Percentiles rank a stretch among this genome's conserved stretches.
Conservation (phyloP, 768 basidiomycete species). For the Pilatotrama ljubarskyi region DNA sequence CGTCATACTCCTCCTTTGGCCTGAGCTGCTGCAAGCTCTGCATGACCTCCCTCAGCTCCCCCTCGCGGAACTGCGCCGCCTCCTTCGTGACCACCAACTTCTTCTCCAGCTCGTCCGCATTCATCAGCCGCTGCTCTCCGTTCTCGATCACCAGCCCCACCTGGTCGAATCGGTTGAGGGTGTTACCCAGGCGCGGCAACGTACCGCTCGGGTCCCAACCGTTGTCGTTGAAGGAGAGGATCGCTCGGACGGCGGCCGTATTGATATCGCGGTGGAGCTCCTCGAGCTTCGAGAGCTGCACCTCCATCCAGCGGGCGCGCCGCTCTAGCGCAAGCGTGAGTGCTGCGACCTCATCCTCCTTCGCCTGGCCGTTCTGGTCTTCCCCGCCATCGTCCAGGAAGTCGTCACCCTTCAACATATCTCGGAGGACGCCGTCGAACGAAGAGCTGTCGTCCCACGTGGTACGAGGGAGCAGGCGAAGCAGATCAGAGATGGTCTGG, state of each 20-base stretch:
- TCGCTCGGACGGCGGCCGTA: conserved; percentile 79
- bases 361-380: conserved; percentile 60
- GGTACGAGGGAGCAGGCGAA: conserved; percentile 82
- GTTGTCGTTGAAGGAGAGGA: conserved; percentile 80
- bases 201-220: conserved; percentile 77
- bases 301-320: conserved; percentile 93
- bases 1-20: conserved; percentile 44
- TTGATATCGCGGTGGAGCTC: conserved; percentile 90
- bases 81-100: conserved; percentile 70
- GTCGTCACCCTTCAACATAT: conserved; percentile 89
- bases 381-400: conserved; percentile 76
- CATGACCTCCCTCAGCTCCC: conserved; percentile 76
- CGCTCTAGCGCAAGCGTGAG: conserved; percentile 82
- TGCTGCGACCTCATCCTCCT: conserved; percentile 84
- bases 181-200: conserved; percentile 69
- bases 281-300: conserved; percentile 84
- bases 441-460: conserved; percentile 92
- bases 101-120: conserved; percentile 71
- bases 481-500: conserved; percentile 84
- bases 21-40: conserved; percentile 58
- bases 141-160: conserved; percentile 57
- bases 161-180: conserved; percentile 65
- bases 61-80: conserved; percentile 69
- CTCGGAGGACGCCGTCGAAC: conserved; percentile 81
- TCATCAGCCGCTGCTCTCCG: conserved; percentile 50